Evolutionary conservation across 2,329 filamentous ascomycete species (phyloP), one percentile per base, ranked within the genome.

Genomic region (Cladobotryum protrusum): DNA sequence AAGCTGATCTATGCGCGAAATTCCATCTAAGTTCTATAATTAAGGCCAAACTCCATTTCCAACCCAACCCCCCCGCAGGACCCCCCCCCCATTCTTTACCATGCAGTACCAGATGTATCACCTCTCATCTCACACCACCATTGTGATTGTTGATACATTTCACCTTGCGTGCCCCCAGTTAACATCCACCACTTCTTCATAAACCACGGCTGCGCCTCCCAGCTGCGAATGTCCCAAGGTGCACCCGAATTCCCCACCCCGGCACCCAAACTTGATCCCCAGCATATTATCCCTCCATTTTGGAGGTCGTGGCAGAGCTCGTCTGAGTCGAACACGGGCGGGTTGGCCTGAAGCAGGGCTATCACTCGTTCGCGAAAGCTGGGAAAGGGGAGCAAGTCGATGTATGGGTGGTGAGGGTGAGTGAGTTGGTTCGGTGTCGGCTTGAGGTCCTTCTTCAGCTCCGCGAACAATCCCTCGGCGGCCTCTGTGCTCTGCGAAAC

Each of bases 91-190:
- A n/a, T n/a, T 29, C 24, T 9, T 29, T 9, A 29, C 24, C 24
- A 29, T 29, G 24, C 24, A 29, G 24, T 8, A 8, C 24, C 24
- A 29, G 24, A 29, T 6, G 7, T 29, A 9, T 64, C 62, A 11
- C 62, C 62, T 34, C 62, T 54, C 14, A 63, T 35, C 43, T 57
- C 55, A 24, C 57, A 56, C 61, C 61, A 64, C 58, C 62, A 64
- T 7, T 56, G 52, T 7, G 60, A 62, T 36, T 61, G 56, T 43
- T 59, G 60, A 32, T 57, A 58, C 55, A 64, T 40, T 47, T 64
- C 61, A 2, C 61, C 62, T 9, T 63, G 60, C 1, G 59, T 55
- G 3, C 62, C 61, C 5, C 62, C 62, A 20, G 63, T 57, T 8
- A 64, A 52, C 15, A 55, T 47, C 51, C 55, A 57, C 61, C 60